Percentiles rank a stretch among this genome's conserved stretches.
Evolutionary conservation across 2,329 filamentous ascomycete genomes (phyloP).

Genomic region (Pseudogymnoascus sp.): DNA sequence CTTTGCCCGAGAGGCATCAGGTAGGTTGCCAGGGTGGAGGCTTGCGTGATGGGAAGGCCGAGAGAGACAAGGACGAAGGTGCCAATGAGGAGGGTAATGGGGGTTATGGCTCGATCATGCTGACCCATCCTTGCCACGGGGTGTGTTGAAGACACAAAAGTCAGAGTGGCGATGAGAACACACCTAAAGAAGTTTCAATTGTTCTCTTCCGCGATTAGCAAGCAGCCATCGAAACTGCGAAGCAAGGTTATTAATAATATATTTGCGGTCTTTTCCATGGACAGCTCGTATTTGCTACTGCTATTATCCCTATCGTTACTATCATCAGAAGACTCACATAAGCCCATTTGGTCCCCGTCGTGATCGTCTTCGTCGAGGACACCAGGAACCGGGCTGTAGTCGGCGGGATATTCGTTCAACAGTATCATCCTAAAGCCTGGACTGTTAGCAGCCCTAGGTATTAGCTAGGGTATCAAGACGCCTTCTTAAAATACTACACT

Average conservation of each 20-base stretch:
- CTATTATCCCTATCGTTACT: no score
- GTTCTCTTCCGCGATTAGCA: no score
- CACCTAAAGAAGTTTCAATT: no score
- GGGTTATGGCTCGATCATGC: constrained; percentile 14
- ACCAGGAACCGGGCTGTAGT: not conserved
- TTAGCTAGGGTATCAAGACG: not conserved
- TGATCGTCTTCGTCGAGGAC: not conserved
- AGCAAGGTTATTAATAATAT: no score
- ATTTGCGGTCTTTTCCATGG: no score
- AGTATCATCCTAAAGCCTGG: not conserved
- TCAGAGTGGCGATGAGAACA: no score
- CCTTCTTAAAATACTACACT: not conserved
- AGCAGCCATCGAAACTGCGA: no score
- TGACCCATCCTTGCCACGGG: no score
- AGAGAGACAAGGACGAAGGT: constrained; percentile 27
- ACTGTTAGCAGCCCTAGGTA: not conserved
- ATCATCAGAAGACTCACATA: no score
- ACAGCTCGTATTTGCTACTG: no score
- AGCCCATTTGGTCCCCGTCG: no score
- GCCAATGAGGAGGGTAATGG: constrained; percentile 35
- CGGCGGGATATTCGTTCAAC: not conserved
- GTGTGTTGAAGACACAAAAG: no score
- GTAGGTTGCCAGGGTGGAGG: constrained; percentile 26
- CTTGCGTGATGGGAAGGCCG: constrained; percentile 25
- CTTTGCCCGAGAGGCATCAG: constrained; percentile 28